Conservation (phyloP, 192 early-diverging fungal species). For the Rhizoclosmatium globosum region DNA sequence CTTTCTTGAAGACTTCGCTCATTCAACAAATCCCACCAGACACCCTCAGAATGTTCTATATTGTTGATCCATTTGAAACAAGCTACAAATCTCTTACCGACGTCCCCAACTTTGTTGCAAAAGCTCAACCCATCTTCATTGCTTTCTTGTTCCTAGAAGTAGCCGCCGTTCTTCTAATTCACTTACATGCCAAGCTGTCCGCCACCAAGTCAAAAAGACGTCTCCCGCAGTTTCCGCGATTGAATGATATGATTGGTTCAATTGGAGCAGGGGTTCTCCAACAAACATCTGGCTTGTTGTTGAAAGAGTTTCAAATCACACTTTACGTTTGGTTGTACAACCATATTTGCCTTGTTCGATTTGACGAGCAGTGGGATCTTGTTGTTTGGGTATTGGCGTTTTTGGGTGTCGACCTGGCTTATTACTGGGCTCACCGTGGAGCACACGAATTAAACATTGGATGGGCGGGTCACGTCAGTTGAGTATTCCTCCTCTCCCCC, state of each 20-base stretch:
- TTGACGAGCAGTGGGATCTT: slow-evolving; percentile 50
- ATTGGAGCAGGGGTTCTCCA: slow-evolving; percentile 62
- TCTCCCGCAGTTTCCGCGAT: slow-evolving; percentile 28
- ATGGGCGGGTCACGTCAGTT: slow-evolving; percentile 63
- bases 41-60: slow-evolving; percentile 53
- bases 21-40: too few relatives aligned
- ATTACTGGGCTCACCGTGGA: slow-evolving; percentile 62
- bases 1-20: too few relatives aligned
- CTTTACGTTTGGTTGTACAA: slow-evolving; percentile 63
- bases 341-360: slow-evolving; percentile 50
- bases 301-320: slow-evolving; percentile 49
- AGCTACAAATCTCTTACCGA: slow-evolving; percentile 48
- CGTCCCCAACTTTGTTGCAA: slow-evolving; percentile 62
- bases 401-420: slow-evolving; percentile 56
- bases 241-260: slow-evolving; percentile 64
- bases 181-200: slow-evolving; percentile 40
- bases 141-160: slow-evolving; percentile 45
- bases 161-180: slow-evolving; percentile 45
- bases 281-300: slow-evolving; percentile 60
- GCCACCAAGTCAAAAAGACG: slow-evolving; percentile 20
- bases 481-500: not conserved
- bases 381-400: slow-evolving; percentile 64
- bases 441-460: slow-evolving; percentile 69
- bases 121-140: slow-evolving; percentile 62
- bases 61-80: slow-evolving; percentile 54